phyloP scores from a whole-genome alignment of 2,329 filamentous ascomycete genomes.

The Neonectria punicea region DNA sequence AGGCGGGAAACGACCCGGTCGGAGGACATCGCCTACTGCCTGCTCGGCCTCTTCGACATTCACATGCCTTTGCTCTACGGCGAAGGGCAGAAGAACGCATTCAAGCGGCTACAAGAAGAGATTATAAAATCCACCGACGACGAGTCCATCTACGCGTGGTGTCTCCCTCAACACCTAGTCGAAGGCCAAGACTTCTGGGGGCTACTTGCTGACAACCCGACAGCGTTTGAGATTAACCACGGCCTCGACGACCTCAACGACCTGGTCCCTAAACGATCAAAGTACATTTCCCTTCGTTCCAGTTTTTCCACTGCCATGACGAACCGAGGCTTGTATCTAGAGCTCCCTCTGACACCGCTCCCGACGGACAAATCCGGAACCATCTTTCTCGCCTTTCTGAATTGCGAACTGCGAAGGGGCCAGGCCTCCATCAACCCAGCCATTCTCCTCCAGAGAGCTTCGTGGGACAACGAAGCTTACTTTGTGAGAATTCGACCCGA shows the following conservation, averaged over 20 bases:
- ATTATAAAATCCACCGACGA: constrained; percentile 45
- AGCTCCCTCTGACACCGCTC: constrained; percentile 44
- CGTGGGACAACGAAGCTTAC: constrained; percentile 43
- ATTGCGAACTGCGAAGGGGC: constrained; percentile 42
- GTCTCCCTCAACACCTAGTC: constrained; percentile 24
- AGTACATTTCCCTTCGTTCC: constrained; percentile 40
- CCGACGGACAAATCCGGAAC: constrained; percentile 39
- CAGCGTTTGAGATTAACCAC: constrained; percentile 38
- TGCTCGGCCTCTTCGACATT: constrained; percentile 48
- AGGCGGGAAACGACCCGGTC: constrained; percentile 42
- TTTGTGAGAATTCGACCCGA: constrained; percentile 44
- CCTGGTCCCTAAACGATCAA: constrained; percentile 32
- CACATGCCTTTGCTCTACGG: constrained; percentile 49
- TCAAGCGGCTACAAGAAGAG: constrained; percentile 44
- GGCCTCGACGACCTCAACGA: constrained; percentile 32
- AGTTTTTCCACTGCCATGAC: constrained; percentile 34
- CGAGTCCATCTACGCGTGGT: constrained; percentile 46
- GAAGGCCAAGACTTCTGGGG: constrained; percentile 39
- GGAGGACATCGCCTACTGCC: constrained; percentile 48
- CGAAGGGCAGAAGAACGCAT: constrained; percentile 44
- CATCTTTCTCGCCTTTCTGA: constrained; percentile 43
- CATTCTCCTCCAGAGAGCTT: constrained; percentile 43
- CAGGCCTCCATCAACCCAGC: constrained; percentile 37
- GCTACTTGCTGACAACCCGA: constrained; percentile 41
- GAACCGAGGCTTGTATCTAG: constrained; percentile 40